Conservation (phyloP, 345 rosid genomes). For the Bretschneidera sinensis region DNA sequence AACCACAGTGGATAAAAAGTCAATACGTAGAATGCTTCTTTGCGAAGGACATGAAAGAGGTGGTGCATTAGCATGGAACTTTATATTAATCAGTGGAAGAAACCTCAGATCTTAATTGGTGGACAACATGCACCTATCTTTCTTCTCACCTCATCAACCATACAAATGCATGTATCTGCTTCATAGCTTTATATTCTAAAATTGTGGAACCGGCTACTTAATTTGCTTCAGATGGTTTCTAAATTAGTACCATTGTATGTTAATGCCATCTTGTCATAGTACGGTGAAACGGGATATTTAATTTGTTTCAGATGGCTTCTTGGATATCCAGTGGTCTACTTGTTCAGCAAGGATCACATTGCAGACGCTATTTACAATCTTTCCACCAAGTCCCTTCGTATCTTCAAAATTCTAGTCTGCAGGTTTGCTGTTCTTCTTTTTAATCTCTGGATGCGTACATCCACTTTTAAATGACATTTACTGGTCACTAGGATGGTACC, state of each 20-base stretch:
- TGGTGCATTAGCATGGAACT: too few species aligned
- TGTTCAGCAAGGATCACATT: constrained; percentile 77
- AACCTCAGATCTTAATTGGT: too few species aligned
- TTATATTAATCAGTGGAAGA: too few species aligned
- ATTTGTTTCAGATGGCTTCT: constrained; percentile 74
- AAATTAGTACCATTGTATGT: too few species aligned
- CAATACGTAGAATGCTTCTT: neutral
- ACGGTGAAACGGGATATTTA: constrained; percentile 12
- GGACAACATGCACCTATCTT: too few species aligned
- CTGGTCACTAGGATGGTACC: constrained; percentile 2
- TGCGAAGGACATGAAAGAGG: too few species aligned
- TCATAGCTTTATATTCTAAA: too few species aligned
- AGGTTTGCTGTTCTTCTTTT: constrained; percentile 39
- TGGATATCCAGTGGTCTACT: constrained; percentile 84
- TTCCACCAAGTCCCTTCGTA: constrained; percentile 74
- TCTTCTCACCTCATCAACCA: too few species aligned
- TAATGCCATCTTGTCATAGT: neutral
- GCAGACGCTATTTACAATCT: constrained; percentile 78
- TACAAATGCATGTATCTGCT: too few species aligned
- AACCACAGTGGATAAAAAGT: neutral
- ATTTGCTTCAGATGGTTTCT: too few species aligned
- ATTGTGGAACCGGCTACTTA: too few species aligned
- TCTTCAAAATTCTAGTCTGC: constrained; percentile 55
- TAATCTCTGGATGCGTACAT: neutral
- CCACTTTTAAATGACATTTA: neutral